Base-by-base conservation (phyloP, 2,329 filamentous ascomycete species). In the Curvularia eragrostidis region DNA sequence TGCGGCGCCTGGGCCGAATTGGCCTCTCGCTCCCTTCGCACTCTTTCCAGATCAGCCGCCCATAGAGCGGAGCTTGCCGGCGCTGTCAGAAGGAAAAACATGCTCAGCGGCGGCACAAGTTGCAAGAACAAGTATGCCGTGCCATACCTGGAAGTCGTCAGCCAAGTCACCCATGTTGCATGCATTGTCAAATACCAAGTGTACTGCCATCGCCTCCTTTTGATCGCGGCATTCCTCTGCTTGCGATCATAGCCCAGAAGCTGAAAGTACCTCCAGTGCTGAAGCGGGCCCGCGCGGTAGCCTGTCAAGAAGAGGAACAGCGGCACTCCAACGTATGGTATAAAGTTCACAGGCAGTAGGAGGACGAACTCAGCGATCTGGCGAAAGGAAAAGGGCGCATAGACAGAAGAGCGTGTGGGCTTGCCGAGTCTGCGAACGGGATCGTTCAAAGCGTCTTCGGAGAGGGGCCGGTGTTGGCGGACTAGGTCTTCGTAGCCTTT, bases 61-160 rank as follows among this genome's bases (percentile, higher is more conserved):
- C 94, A 98, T 34, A 98, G 80, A 1, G 92, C 94, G 42, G 91
- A 89, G 2, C 94, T 95, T 19, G 88, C 87, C 1, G 93, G 90
- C 3, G 91, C 93, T 0, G 94, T 97, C 64, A 99, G 79, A 38
- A 98, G 83, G 75, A 98, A 97, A 73, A 98, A 88, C 83, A 99
- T 96, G n/a, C 91, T 96, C 48, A 97, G 78, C 12, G 94, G 84
- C 1, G 95, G 95, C 8, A 97, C 83, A n/a, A 98, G 84, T 78
- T 97, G 91, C 26, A 98, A 78, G 6, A 92, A 75, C 80, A 97
- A 86, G 48, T 93, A 91, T 3, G 95, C 83, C 0, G 90, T 91
- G 15, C 95, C 95, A 71, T 98, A 97, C 71, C 84, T 86, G 56
- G n/a, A 36, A 13, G 7, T 47, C 48, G 48, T 69, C 43, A 69